A percentile compares a stretch with the other conserved stretches of the same genome.
phyloP scores from a whole-genome alignment of 768 basidiomycete genomes.

The Gelatoporia subvermispora region DNA sequence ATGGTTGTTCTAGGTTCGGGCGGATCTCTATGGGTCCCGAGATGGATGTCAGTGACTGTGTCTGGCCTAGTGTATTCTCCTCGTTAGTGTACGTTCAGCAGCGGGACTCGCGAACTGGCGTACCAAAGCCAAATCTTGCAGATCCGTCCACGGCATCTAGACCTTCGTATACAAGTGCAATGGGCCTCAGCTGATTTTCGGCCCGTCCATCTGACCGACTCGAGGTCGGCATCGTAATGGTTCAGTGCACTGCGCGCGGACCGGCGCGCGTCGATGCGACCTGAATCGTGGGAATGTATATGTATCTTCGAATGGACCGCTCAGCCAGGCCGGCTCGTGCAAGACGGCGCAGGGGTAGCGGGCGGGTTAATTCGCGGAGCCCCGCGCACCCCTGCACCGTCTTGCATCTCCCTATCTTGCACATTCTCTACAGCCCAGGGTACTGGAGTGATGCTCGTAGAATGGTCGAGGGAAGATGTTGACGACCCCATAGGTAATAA shows the following conservation, averaged over 20 bases:
- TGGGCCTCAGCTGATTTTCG: conserved; percentile 28
- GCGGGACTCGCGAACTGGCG: conserved; percentile 13
- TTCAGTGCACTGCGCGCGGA: not conserved
- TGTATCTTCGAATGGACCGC: too few relatives aligned
- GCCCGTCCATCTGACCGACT: conserved; percentile 35
- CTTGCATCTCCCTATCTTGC: too few relatives aligned
- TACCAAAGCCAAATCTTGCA: conserved; percentile 65
- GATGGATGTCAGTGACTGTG: conserved; percentile 56
- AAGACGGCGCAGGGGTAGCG: too few relatives aligned
- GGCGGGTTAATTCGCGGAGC: too few relatives aligned
- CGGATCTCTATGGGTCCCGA: conserved; percentile 81
- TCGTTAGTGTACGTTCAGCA: not conserved
- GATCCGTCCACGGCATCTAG: conserved; percentile 76
- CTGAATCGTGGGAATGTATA: too few relatives aligned
- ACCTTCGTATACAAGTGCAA: conserved; percentile 48
- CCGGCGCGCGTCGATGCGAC: too few relatives aligned
- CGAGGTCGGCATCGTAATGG: not conserved
- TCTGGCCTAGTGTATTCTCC: conserved; percentile 33
- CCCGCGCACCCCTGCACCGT: too few relatives aligned
- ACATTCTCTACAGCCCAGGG: too few relatives aligned
- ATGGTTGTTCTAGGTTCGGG: conserved; percentile 61
- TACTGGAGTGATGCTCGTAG: too few relatives aligned
- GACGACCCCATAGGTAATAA: too few relatives aligned
- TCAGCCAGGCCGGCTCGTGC: too few relatives aligned
- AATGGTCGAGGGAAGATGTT: too few relatives aligned